Evolutionary conservation across 495 filamentous ascomycete genomes (phyloP).

Genomic region (Lasiosphaeriaceae sp.): DNA sequence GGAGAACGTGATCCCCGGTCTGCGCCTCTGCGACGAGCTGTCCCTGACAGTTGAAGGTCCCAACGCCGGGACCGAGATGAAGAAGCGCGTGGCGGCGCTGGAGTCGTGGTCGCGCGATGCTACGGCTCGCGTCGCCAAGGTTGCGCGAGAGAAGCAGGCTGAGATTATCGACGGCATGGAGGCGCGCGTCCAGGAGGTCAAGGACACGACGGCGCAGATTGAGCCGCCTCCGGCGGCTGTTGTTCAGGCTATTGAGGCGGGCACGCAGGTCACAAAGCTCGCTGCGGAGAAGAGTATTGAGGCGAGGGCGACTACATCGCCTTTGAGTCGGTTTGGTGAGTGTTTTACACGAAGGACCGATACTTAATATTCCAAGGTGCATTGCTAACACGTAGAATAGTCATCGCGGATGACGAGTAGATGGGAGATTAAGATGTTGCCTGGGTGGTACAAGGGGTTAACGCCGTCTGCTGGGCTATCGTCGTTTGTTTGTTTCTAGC

Average conservation of each 20-base stretch:
- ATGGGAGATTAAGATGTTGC: too few species aligned
- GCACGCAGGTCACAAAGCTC: conserved; percentile 3
- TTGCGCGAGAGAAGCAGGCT: background rate
- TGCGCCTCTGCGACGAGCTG: background rate
- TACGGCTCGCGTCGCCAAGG: background rate
- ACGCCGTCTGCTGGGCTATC: too few species aligned
- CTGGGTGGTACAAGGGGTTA: too few species aligned
- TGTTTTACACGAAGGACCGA: too few species aligned
- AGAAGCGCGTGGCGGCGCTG: background rate
- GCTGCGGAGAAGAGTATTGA: background rate
- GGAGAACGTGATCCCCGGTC: conserved; percentile 1
- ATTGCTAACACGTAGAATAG: too few species aligned
- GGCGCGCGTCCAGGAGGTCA: conserved; percentile 1
- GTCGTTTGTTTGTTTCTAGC: too few species aligned
- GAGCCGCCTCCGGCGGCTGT: background rate
- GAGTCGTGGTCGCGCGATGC: background rate
- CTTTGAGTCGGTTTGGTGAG: conserved; percentile 2
- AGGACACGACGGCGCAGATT: conserved; percentile 2
- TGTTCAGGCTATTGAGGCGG: background rate
- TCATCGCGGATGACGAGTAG: too few species aligned
- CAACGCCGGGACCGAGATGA: background rate
- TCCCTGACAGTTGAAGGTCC: background rate
- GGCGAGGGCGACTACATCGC: background rate
- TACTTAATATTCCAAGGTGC: too few species aligned
- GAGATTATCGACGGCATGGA: conserved; percentile 2